Base-by-base conservation (phyloP, 257 asterid genomes). In the Henckelia pumila region DNA sequence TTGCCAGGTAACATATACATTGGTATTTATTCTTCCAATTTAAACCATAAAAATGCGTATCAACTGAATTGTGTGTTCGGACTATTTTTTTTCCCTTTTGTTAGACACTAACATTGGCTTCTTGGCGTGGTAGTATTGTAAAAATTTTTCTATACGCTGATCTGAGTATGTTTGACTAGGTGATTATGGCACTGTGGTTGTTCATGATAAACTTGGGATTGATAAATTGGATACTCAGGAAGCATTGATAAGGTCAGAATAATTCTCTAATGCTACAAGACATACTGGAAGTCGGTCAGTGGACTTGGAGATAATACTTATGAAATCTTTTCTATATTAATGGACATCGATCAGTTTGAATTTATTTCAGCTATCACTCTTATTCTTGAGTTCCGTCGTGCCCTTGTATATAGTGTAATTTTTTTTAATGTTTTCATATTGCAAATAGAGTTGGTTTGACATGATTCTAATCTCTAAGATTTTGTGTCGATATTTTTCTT, bases 161-260 rank as follows among this genome's bases (percentile, higher is more conserved):
- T 64, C 60, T 22, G 25, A 58, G 40, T 40, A 35, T 71, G 49
- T 74, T 64, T 71, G 67, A 58, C 67, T 82, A 93, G 99, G 89
- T 86, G 97, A 88, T 74, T 88, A 84, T 80, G 95, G 97, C 73
- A 93, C 99, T 9, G 77, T 93, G 58, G 70, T 90, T 76, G 76
- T 88, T 75, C 92, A 78, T 76, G 91, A 84, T 67, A 83, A 78
- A 69, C 75, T 32, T 67, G 94, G 84, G 57, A 73, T 33, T 33
- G 78, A 70, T 55, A 79, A 66, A 72, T 67, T 88, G 55, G 82
- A 77, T 77, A 64, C 72, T 33, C 77, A 40, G 61, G 67, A 76
- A 59, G 66, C 74, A 32, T 64, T 78, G 57, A 55, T 78, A 62
- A 76, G 80, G 72, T 68, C 76, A 59, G 77, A 71, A 37, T 85